Evolutionary conservation across 345 rosid genomes (phyloP).

Genomic region (sweet orange (Citrus sinensis)): DVS_A1.0 CM039164.1:24206001-24206500

Average conservation of each 20-base stretch:
- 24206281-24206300: conserved; percentile 33
- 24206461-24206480: conserved; percentile 19
- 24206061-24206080: conserved; percentile 59
- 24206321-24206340: conserved; percentile 70
- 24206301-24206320: conserved; percentile 53
- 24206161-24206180: conserved; percentile 63
- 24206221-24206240: conserved; percentile 69
- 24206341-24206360: conserved; percentile 65
- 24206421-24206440: conserved; percentile 38
- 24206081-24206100: conserved; percentile 58
- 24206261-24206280: conserved; percentile 43
- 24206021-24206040: conserved; percentile 62
- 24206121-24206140: conserved; percentile 42
- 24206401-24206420: conserved; percentile 38
- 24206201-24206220: conserved; percentile 77
- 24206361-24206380: conserved; percentile 55
- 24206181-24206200: conserved; percentile 54
- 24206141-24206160: conserved; percentile 55
- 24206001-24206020: conserved; percentile 54
- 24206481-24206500: conserved; percentile 7
- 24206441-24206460: conserved; percentile 22
- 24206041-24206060: conserved; percentile 56
- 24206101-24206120: conserved; percentile 44
- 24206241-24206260: conserved; percentile 72
- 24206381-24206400: conserved; percentile 46